Conservation (phyloP, 441 rosid species). For the Euphorbia celastroides region DNA sequence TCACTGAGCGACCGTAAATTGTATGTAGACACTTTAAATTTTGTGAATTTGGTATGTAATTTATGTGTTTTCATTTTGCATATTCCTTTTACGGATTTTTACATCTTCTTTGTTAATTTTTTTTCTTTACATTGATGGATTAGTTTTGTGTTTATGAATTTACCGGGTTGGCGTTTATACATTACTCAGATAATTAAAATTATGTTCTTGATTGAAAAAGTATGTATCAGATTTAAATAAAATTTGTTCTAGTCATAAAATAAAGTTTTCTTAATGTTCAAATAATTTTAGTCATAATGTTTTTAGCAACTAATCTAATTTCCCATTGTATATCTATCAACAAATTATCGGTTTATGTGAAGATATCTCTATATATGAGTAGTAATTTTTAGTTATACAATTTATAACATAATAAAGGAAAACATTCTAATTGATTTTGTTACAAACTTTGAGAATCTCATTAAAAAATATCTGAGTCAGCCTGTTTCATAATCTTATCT, state of each 20-base stretch:
- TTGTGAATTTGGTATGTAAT: neutral
- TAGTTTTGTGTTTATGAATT: neutral
- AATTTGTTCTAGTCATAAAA: neutral
- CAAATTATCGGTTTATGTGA: too few species aligned
- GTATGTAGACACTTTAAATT: neutral
- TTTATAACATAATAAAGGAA: neutral
- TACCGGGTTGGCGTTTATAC: neutral
- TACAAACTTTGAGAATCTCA: neutral
- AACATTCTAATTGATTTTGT: neutral
- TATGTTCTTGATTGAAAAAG: too few species aligned
- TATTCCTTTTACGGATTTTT: neutral
- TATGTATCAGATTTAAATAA: neutral
- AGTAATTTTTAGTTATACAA: neutral
- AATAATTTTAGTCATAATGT: too few species aligned
- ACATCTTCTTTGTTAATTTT: neutral
- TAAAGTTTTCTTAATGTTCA: too few species aligned
- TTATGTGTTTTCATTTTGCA: neutral
- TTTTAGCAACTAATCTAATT: too few species aligned
- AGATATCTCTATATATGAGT: neutral
- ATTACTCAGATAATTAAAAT: too few species aligned
- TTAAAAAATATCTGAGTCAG: constrained; percentile 7
- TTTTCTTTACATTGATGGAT: neutral
- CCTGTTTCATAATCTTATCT: constrained; percentile 10
- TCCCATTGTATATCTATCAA: neutral
- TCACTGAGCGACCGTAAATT: neutral